Percentiles rank a stretch among this genome's conserved stretches.
Evolutionary conservation across 768 basidiomycete species (phyloP).

Genomic region (Termitomyces sp.): DNA sequence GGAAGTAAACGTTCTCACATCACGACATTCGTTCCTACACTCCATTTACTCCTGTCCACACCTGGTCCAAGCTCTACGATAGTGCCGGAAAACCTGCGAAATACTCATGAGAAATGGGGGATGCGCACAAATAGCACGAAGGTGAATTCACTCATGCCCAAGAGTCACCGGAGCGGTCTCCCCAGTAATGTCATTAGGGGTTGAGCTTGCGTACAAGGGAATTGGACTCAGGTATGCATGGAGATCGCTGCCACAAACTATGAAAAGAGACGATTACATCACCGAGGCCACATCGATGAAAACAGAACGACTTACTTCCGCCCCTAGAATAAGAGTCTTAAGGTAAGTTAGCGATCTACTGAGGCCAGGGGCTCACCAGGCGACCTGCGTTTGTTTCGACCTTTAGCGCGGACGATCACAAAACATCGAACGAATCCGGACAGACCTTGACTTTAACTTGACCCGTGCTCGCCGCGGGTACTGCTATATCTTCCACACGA

Average conservation of each 20-base stretch:
- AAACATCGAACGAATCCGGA: not conserved
- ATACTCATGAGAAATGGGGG: not conserved
- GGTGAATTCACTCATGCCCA: conserved; percentile 37
- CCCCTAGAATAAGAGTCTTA: conserved; percentile 17
- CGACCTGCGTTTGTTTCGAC: conserved; percentile 15
- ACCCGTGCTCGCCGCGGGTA: conserved; percentile 27
- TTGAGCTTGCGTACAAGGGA: conserved; percentile 25
- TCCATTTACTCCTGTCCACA: conserved; percentile 27
- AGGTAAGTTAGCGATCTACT: not conserved
- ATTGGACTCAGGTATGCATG: conserved; percentile 32
- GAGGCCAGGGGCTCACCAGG: conserved; percentile 18
- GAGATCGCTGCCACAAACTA: conserved; percentile 44
- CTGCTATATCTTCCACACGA: conserved; percentile 36
- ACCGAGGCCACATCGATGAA: not conserved
- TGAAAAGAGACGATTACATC: not conserved
- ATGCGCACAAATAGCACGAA: not conserved
- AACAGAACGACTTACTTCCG: conserved; percentile 20
- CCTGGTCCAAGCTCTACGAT: conserved; percentile 28
- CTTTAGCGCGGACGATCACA: not conserved
- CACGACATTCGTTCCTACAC: conserved; percentile 28
- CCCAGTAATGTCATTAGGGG: conserved; percentile 31
- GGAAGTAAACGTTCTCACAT: conserved; percentile 19
- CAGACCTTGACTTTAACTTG: conserved; percentile 41
- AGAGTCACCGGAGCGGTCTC: conserved; percentile 36
- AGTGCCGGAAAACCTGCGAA: conserved; percentile 27